These are phyloP conservation scores for Phaeosphaeriaceae sp. DNA, from an alignment of 2,329 filamentous ascomycete genomes.

Conservation along the genomic window DNA sequence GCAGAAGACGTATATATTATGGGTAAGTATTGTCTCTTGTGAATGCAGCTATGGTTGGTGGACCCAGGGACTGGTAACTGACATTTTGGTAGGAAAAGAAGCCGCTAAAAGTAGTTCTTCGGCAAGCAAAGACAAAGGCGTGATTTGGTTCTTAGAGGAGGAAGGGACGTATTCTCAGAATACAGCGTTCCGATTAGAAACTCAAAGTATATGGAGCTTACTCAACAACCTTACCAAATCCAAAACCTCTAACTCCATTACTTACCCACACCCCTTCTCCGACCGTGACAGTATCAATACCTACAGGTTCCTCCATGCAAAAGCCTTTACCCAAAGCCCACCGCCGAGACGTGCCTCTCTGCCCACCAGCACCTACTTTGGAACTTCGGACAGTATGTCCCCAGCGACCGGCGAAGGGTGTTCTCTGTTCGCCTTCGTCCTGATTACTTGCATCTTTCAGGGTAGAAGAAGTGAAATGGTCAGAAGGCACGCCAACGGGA, in stretches of 20 bases:
- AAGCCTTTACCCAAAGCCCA: slow-evolving; percentile 78
- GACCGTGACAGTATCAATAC: slow-evolving; percentile 65
- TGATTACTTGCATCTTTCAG: slow-evolving; percentile 17
- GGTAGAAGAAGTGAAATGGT: slow-evolving; percentile 27
- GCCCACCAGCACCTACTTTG: slow-evolving; percentile 73
- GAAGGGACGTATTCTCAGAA: neutral
- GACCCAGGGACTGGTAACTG: neutral
- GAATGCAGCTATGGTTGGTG: neutral
- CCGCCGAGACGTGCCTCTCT: slow-evolving; percentile 79
- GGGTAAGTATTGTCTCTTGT: slow-evolving; percentile 15
- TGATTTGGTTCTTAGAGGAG: too few species aligned
- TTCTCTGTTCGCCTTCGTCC: slow-evolving; percentile 45
- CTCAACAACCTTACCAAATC: slow-evolving; percentile 42
- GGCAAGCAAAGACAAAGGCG: too few species aligned
- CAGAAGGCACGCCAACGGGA: slow-evolving; percentile 50
- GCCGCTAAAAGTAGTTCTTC: slow-evolving; percentile 11
- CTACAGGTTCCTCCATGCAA: slow-evolving; percentile 69
- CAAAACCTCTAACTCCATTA: slow-evolving; percentile 83
- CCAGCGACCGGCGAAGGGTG: slow-evolving; percentile 47
- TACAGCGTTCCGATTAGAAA: neutral
- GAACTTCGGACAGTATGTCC: slow-evolving; percentile 46
- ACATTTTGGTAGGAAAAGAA: slow-evolving; percentile 12
- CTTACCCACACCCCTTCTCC: slow-evolving; percentile 88
- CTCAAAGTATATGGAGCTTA: slow-evolving; percentile 2
- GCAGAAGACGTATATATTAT: slow-evolving; percentile 30